These are phyloP conservation scores for Aspergillus carbonarius DNA, from an alignment of 2,329 filamentous ascomycete genomes.

Conservation along the genomic window DNA sequence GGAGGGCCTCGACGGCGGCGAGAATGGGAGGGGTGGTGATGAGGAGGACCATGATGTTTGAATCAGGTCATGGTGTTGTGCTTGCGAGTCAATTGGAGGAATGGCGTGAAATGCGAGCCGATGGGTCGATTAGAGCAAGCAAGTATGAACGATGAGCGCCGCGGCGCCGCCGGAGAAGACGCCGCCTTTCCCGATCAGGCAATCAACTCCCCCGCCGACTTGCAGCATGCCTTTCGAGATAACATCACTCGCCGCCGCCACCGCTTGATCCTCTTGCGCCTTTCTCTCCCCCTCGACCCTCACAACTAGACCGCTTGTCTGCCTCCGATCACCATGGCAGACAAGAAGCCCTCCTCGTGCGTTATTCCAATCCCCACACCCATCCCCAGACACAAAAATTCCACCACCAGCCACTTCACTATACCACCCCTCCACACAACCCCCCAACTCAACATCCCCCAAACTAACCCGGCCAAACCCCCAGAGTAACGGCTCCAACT, in stretches of 20 bases:
- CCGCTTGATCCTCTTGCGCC: background rate
- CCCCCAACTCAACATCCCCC: background rate
- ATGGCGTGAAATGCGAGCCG: constrained; percentile 1
- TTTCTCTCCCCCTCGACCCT: background rate
- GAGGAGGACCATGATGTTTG: constrained; percentile 42
- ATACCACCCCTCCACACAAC: background rate
- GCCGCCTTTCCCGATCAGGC: constrained; percentile 26
- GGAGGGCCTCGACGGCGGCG: constrained; percentile 38
- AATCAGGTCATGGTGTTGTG: too few relatives aligned
- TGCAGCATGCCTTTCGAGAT: constrained; percentile 8
- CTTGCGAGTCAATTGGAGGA: background rate
- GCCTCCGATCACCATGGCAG: constrained; percentile 30
- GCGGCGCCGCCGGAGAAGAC: background rate
- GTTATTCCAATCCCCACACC: background rate
- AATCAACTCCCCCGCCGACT: constrained; percentile 21
- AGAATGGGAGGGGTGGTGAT: constrained; percentile 41
- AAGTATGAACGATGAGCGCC: background rate
- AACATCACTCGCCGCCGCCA: constrained; percentile 5
- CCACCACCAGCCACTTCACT: background rate
- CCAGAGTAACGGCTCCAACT: constrained; percentile 33
- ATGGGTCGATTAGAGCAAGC: background rate
- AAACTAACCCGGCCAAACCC: constrained; percentile 8
- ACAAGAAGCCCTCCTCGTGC: constrained; percentile 31
- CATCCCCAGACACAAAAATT: background rate
- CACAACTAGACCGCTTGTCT: constrained; percentile 5